phyloP scores from a whole-genome alignment of 805 yeast species.

The Ogataea haglerorum region DNA sequence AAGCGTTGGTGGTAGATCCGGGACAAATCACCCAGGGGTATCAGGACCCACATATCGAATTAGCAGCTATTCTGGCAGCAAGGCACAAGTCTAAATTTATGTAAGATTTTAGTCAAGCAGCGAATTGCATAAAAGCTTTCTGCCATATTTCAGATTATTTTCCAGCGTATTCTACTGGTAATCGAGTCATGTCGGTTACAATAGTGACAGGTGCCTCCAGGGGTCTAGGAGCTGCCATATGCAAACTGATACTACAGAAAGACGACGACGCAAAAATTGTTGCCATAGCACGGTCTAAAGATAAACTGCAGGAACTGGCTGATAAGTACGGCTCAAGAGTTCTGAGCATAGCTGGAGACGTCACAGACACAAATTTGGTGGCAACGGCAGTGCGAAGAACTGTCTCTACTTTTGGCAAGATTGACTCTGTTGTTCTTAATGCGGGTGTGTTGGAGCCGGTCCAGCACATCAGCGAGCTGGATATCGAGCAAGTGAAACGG shows the following conservation, averaged over 20 bases:
- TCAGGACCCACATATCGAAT: too few species aligned
- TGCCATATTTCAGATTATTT: background rate
- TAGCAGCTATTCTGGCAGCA: too few species aligned
- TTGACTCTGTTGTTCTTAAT: conserved; percentile 68
- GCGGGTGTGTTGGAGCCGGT: conserved; percentile 88
- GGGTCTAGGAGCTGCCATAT: conserved; percentile 84
- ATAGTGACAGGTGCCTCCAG: conserved; percentile 63
- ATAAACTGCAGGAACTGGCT: conserved; percentile 36
- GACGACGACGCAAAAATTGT: conserved; percentile 44
- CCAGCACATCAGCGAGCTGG: conserved; percentile 46
- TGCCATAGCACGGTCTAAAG: conserved; percentile 69
- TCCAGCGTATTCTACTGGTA: background rate
- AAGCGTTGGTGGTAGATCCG: too few species aligned
- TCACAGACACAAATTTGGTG: conserved; percentile 41
- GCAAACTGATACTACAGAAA: conserved; percentile 42
- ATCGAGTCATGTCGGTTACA: conserved; percentile 25
- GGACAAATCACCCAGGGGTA: too few species aligned
- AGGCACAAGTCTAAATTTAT: background rate
- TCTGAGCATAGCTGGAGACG: conserved; percentile 55
- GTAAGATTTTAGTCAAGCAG: background rate
- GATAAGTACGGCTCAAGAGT: conserved; percentile 47
- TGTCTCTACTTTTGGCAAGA: conserved; percentile 46
- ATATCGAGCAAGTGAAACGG: conserved; percentile 54
- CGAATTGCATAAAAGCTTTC: background rate
- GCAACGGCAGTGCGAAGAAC: conserved; percentile 43